Base-by-base conservation (phyloP, 352 stramenopile species). In the Phytophthora citricola region DNA sequence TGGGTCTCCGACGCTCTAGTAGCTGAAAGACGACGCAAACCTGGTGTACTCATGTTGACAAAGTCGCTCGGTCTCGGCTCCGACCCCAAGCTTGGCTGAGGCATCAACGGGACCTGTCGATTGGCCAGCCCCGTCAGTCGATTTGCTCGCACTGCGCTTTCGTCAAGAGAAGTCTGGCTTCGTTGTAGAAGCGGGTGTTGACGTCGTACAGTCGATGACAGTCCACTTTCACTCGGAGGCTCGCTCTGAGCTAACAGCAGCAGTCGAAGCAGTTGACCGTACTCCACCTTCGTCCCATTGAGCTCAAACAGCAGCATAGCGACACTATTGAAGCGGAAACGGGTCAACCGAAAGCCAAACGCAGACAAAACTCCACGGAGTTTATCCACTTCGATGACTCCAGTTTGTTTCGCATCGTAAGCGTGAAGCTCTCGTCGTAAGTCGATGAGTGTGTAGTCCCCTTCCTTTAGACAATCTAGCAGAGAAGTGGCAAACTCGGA, bases 311-410 rank as follows among this genome's bases (percentile, higher is more conserved):
- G 56, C 48, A 91, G 48, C 72, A 74, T 76, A 0, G 74, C 76
- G 27, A 91, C 78, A 39, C 64, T 84, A 60, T 91, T 88, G 43
- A 91, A 91, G 26, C 78, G 77, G 26, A 86, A 88, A 31, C 76
- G 61, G 9, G 82, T 86, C 24, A 89, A 55, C 9, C 58, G 58
- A 39, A 86, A 87, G 32, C 80, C 80, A 47, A 89, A 78, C 3
- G 36, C 48, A 5, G 47, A 47, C 10, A 91, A 47, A 20, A 87
- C 69, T 3, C 48, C 17, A 1, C 80, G 80, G 9, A 90, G 58
- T 20, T 75, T 66, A 20, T 87, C 75, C 10, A 89, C 43, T 8
- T 83, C 73, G 8, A 91, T 60, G 10, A 78, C 36, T 0, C 82
- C 82, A 3, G 53, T 77, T 3, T 65, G 34, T 9, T 63, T 31